Conservation (phyloP, 768 basidiomycete species). For the Collybia mongolica region DNA sequence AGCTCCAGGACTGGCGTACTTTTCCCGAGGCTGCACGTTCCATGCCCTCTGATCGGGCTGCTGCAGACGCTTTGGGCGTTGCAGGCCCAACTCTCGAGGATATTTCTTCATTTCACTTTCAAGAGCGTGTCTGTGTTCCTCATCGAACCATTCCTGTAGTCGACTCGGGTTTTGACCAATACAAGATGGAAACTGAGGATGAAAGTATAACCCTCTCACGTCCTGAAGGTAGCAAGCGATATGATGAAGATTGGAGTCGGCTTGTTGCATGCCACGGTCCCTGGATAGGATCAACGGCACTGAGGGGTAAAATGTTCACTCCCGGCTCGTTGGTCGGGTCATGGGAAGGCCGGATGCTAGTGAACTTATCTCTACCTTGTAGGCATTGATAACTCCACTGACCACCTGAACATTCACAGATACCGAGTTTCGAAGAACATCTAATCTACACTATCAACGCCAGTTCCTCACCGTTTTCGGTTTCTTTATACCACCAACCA, state of each 20-base stretch:
- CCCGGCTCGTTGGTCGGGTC: conserved; percentile 41
- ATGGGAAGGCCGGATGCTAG: conserved; percentile 48
- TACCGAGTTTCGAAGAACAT: conserved; percentile 18
- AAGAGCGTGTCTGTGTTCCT: conserved; percentile 32
- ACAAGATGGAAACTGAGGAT: conserved; percentile 1
- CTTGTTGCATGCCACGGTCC: conserved; percentile 41
- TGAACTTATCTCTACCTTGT: conserved; percentile 20
- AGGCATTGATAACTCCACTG: neutral
- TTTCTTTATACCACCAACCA: conserved; percentile 30
- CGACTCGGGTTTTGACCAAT: conserved; percentile 7
- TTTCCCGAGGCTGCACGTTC: conserved; percentile 18
- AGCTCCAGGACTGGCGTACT: conserved; percentile 25
- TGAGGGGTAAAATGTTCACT: conserved; percentile 40
- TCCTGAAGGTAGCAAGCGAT: conserved; percentile 20
- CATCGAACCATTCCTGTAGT: conserved; percentile 10
- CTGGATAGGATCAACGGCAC: conserved; percentile 29
- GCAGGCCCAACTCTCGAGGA: conserved; percentile 37
- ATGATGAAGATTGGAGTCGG: conserved; percentile 51
- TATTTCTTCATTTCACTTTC: conserved; percentile 34
- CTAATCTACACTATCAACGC: conserved; percentile 18
- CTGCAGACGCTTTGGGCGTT: conserved; percentile 25
- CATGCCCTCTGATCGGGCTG: conserved; percentile 34
- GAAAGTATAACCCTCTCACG: conserved; percentile 8
- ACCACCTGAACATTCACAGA: conserved; percentile 1
- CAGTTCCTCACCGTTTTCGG: conserved; percentile 19